Percentiles rank a stretch among this genome's conserved stretches.
phyloP scores from a whole-genome alignment of 768 basidiomycete species.

The Lactarius indigo region DNA sequence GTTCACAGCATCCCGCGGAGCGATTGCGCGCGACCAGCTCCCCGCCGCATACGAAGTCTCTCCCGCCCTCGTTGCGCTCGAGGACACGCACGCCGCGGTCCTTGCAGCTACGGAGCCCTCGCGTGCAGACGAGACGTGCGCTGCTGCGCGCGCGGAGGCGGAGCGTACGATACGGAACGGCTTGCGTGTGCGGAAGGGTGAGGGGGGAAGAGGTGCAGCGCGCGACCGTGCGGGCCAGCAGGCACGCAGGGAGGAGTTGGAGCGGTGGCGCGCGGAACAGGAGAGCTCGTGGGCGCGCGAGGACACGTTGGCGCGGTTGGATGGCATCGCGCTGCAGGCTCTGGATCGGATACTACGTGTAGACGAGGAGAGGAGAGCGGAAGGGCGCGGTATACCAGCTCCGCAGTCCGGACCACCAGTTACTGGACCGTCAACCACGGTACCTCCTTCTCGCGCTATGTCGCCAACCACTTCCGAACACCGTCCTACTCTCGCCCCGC shows the following conservation, averaged over 20 bases:
- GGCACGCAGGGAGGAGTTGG: constrained; percentile 9
- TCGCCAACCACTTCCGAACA: background rate
- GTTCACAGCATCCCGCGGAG: background rate
- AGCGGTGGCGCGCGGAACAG: constrained; percentile 1
- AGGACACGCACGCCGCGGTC: constrained; percentile 8
- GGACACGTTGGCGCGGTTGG: constrained; percentile 35
- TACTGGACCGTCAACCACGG: background rate
- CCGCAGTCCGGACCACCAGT: background rate
- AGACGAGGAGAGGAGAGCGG: constrained; percentile 26
- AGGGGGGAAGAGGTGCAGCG: constrained; percentile 19
- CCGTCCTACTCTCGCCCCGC: too few species aligned
- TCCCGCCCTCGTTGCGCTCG: constrained; percentile 9
- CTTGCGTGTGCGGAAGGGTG: constrained; percentile 1
- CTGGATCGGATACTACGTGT: constrained; percentile 29
- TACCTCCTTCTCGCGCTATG: background rate
- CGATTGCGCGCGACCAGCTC: constrained; percentile 12
- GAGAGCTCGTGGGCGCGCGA: constrained; percentile 28
- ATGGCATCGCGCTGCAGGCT: constrained; percentile 34
- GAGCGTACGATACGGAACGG: background rate
- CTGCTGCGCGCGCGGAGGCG: background rate
- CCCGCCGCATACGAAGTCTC: constrained; percentile 22
- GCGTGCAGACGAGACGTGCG: background rate
- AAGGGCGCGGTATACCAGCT: background rate
- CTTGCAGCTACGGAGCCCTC: constrained; percentile 10
- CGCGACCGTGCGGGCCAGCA: constrained; percentile 28